phyloP scores from a whole-genome alignment of 371 early-diverging fungal species.

The Entomophthora muscae region DNA sequence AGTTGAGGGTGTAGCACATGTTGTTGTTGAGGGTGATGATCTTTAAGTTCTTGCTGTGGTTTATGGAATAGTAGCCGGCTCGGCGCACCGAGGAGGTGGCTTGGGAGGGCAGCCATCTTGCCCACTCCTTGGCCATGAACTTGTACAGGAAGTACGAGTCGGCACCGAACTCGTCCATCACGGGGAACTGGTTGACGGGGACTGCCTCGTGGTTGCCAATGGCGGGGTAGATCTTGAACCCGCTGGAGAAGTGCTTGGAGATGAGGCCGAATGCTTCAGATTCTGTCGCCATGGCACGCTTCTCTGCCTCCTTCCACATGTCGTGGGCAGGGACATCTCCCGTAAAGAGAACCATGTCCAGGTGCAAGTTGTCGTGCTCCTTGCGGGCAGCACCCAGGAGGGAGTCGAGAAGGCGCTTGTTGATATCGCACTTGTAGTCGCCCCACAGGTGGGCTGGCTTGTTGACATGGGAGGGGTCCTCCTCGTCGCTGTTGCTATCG shows the following conservation, averaged over 20 bases:
- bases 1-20: conserved; percentile 9
- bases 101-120: conserved; percentile 9
- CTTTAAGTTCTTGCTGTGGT: conserved; percentile 3
- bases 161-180: not conserved
- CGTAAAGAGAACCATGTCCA: conserved; percentile 29
- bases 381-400: conserved; percentile 20
- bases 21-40: conserved; percentile 11
- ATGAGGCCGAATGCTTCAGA: conserved; percentile 7
- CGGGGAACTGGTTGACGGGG: conserved; percentile 12
- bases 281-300: conserved; percentile 19
- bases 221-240: not conserved
- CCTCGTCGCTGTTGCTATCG: conserved; percentile 1
- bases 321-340: conserved; percentile 47
- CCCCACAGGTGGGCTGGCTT: conserved; percentile 13
- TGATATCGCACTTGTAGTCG: conserved; percentile 18
- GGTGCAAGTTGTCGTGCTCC: conserved; percentile 18
- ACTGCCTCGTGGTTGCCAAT: conserved; percentile 14
- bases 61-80: conserved; percentile 11
- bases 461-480: conserved; percentile 1
- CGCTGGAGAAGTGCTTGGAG: not conserved
- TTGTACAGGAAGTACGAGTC: conserved; percentile 1
- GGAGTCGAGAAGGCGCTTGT: conserved; percentile 23
- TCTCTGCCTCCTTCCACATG: conserved; percentile 27
- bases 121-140: conserved; percentile 12
- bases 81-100: not conserved